Evolutionary conservation across 2,329 filamentous ascomycete species (phyloP).

Genomic region (Diaporthe ampelina): DNA sequence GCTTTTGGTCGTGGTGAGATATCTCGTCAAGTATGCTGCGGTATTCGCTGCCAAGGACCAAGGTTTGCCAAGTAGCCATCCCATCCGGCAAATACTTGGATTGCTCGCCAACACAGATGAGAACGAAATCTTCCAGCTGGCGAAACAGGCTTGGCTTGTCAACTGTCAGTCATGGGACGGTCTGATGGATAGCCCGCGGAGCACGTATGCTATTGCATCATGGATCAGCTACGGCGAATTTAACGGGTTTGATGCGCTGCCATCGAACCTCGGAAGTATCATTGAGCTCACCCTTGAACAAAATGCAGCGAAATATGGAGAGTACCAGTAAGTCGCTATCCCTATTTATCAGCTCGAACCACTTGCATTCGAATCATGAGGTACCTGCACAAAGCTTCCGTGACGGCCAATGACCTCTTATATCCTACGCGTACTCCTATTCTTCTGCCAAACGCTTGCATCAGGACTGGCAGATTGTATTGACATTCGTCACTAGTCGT

Average conservation of each 20-base stretch:
- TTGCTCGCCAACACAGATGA: constrained; percentile 29
- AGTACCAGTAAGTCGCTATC: constrained; percentile 4
- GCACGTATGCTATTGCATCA: constrained; percentile 25
- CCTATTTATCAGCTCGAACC: too few relatives aligned
- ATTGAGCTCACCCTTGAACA: constrained; percentile 12
- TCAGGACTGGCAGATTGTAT: too few relatives aligned
- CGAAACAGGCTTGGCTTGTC: constrained; percentile 23
- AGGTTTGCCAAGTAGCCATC: constrained; percentile 3
- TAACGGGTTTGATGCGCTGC: constrained; percentile 14
- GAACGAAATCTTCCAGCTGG: constrained; percentile 27
- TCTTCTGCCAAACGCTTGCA: too few relatives aligned
- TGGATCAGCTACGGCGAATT: constrained; percentile 33
- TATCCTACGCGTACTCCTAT: too few relatives aligned
- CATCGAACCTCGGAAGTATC: not conserved
- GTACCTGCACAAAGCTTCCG: too few relatives aligned
- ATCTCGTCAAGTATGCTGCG: not conserved
- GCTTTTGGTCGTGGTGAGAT: not conserved
- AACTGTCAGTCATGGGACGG: constrained; percentile 35
- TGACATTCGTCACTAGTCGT: not conserved
- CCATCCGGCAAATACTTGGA: constrained; percentile 20
- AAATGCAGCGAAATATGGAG: constrained; percentile 15
- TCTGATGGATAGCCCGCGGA: constrained; percentile 18
- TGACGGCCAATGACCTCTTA: too few relatives aligned
- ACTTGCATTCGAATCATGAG: too few relatives aligned
- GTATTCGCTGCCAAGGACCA: not conserved